Conservation (phyloP, 192 early-diverging fungal species). For the Entomortierella parvispora region DNA sequence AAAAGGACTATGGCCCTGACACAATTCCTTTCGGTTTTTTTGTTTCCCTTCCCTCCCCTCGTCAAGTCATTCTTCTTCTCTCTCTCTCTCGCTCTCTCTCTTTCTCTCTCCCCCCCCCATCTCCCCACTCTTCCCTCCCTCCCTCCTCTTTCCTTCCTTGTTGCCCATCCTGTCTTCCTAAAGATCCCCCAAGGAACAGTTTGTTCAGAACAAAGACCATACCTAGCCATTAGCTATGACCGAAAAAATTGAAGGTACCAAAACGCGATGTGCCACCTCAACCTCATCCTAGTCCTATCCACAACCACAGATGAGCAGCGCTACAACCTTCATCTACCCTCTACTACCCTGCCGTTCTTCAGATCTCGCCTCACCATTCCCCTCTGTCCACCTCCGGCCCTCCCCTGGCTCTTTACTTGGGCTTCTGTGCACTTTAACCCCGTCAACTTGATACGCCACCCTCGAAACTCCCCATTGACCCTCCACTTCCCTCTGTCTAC, state of each 20-base stretch:
- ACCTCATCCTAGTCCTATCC: background rate
- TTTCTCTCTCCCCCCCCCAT: background rate
- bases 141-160: background rate
- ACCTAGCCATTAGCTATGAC: conserved; percentile 7
- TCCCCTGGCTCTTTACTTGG: too few relatives aligned
- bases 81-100: background rate
- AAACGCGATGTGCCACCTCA: background rate
- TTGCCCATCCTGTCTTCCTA: conserved; percentile 34
- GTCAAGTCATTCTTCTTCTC: background rate
- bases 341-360: too few relatives aligned
- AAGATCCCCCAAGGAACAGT: conserved; percentile 22
- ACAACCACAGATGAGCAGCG: background rate
- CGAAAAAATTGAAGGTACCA: conserved; percentile 41
- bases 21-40: background rate
- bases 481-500: background rate
- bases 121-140: conserved; percentile 6
- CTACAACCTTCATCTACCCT: background rate
- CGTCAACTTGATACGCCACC: too few relatives aligned
- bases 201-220: conserved; percentile 25
- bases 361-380: too few relatives aligned
- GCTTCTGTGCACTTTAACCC: too few relatives aligned
- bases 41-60: background rate
- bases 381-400: too few relatives aligned
- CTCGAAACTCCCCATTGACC: too few relatives aligned
- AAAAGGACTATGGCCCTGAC: conserved; percentile 1